Base-by-base conservation (phyloP, 139 green algal genomes). In the Bryopsis sp. region DNA sequence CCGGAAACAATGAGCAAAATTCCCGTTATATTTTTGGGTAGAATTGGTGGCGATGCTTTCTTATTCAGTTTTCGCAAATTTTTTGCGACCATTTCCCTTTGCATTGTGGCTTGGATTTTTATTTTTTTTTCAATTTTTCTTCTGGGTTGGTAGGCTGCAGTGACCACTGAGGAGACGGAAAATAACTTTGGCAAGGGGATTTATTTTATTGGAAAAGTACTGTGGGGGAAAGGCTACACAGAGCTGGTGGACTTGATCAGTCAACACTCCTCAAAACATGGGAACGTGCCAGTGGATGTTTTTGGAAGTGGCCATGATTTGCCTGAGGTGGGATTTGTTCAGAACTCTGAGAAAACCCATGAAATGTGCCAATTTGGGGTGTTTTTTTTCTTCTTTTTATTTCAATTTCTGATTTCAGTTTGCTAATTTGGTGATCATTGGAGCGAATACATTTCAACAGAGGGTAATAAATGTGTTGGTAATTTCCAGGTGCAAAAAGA, bases 141-240 rank as follows among this genome's bases (percentile, higher is more conserved):
- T n/a, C 11, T 8, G 57, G 15, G 57, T 29, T 8, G 15, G 57
- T 32, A 64, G n/a, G n/a, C n/a, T n/a, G n/a, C n/a, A 29, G 39
- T 4, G 32, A 28, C 2, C 19, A 47, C 43, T 19, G 64, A 68
- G 37, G 5, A 8, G 6, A 19, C 39, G 32, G n/a, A 2, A 24
- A 58, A 61, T 19, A 48, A 63, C 24, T 80, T 62, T 50, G 39
- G 80, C 73, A 86, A 86, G 38, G 91, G 93, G 50, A 82, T 83
- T 1, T 98, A 99, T 82, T 98, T 97, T 82, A 85, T 98, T n/a
- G 94, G 94, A 68, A 95, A 96, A 77, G 78, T 87, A 38, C 76
- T 99, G 58, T 99, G 95, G 95, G 90, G 83, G 69, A 99, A 99
- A 82, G 95, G 95, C 68, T 99, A 98, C 86, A 93, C 90, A 5